phyloP scores from a whole-genome alignment of 192 early-diverging fungal genomes.

The Umbelopsis ramanniana region DNA sequence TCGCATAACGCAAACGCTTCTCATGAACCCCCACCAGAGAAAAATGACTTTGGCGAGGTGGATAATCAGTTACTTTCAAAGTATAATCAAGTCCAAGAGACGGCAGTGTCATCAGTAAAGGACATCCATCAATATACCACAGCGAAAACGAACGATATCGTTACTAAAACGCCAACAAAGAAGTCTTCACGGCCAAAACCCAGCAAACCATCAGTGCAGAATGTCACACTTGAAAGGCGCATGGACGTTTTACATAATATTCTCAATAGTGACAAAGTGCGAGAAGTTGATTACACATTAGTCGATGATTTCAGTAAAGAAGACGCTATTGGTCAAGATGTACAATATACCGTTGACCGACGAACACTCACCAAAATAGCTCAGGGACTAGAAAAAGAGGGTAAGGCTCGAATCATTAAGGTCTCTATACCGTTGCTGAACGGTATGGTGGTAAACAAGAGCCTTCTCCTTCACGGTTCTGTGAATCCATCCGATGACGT shows the following conservation, averaged over 20 bases:
- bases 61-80: no score
- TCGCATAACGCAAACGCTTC: no score
- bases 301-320: background rate
- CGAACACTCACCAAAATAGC: background rate
- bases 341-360: background rate
- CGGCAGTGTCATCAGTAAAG: no score
- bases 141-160: no score
- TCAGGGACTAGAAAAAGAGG: background rate
- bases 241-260: background rate
- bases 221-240: background rate
- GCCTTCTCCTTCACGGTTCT: background rate
- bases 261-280: conserved; percentile 4
- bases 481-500: background rate
- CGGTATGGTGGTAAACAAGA: background rate
- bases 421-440: background rate
- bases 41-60: no score
- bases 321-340: background rate
- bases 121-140: no score
- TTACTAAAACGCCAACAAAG: background rate
- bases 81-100: no score
- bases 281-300: background rate
- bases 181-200: background rate
- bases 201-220: background rate
- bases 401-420: background rate
- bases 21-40: no score